A percentile compares a stretch with the other conserved stretches of the same genome.
These are phyloP conservation scores for Candida pini DNA, from an alignment of 805 yeast genomes.

Conservation along the genomic window DNA sequence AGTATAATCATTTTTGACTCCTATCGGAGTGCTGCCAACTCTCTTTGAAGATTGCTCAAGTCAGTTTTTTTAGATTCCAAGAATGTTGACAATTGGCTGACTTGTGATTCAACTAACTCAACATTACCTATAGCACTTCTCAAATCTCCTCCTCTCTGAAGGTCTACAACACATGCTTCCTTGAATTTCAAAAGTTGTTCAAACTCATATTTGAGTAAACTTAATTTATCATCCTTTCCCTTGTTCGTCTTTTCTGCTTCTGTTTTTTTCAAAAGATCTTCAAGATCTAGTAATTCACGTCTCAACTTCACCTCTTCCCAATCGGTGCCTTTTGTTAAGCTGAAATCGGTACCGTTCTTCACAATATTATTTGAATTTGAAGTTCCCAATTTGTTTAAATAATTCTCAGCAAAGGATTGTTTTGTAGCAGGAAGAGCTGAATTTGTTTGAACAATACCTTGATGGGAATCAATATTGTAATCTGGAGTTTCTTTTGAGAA, in stretches of 20 bases:
- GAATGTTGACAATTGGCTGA: slow-evolving; percentile 64
- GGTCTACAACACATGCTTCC: slow-evolving; percentile 46
- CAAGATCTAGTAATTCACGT: slow-evolving; percentile 72
- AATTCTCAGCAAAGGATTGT: slow-evolving; percentile 47
- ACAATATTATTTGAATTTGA: slow-evolving; percentile 25
- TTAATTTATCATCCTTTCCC: slow-evolving; percentile 23
- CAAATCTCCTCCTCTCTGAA: slow-evolving; percentile 33
- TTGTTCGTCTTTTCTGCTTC: slow-evolving; percentile 39
- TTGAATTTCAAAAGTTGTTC: slow-evolving; percentile 81
- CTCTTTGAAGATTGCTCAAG: slow-evolving; percentile 41
- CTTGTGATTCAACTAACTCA: slow-evolving; percentile 71
- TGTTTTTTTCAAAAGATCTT: slow-evolving; percentile 55
- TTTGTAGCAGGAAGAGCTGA: slow-evolving; percentile 10
- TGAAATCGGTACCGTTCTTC: slow-evolving; percentile 61
- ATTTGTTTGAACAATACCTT: slow-evolving; percentile 30
- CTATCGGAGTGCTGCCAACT: slow-evolving; percentile 25
- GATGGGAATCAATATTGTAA: slow-evolving; percentile 56
- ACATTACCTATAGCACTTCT: slow-evolving; percentile 56
- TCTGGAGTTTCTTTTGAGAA: slow-evolving; percentile 81
- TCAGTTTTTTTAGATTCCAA: slow-evolving; percentile 57
- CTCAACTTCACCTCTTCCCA: slow-evolving; percentile 88
- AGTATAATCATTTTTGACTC: slow-evolving; percentile 7
- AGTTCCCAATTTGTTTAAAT: slow-evolving; percentile 54
- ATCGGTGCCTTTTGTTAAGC: slow-evolving; percentile 70
- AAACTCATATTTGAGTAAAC: slow-evolving; percentile 51